Conservation (phyloP, 2,329 filamentous ascomycete genomes). For the Colletotrichum cuscutae region DNA sequence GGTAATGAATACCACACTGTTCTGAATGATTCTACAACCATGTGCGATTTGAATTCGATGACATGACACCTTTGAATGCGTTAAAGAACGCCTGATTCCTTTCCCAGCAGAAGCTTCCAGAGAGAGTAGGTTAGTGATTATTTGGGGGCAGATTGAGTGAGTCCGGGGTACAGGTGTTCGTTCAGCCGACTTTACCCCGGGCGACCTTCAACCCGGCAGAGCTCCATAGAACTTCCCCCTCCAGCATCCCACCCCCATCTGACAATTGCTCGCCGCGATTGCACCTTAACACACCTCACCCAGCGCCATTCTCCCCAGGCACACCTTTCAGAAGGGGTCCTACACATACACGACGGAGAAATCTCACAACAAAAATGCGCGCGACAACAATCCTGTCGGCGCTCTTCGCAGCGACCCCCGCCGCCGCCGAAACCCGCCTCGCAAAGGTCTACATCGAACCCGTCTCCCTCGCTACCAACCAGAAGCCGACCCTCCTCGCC, state of each 20-base stretch:
- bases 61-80: background rate
- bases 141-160: background rate
- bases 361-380: conserved; percentile 49
- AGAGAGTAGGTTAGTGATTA: background rate
- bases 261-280: background rate
- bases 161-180: background rate
- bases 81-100: too few species aligned
- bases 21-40: background rate
- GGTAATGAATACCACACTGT: conserved; percentile 34
- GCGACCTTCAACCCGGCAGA: background rate
- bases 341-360: background rate
- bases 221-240: background rate
- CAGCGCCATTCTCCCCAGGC: background rate
- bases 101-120: background rate
- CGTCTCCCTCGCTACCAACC: conserved; percentile 46
- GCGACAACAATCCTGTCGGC: conserved; percentile 51
- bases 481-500: conserved; percentile 59
- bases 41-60: background rate
- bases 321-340: background rate
- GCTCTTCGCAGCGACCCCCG: conserved; percentile 54
- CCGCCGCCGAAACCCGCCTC: conserved; percentile 53
- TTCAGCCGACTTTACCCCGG: conserved; percentile 29
- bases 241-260: background rate
- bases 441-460: conserved; percentile 66
- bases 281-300: background rate